Conservation (phyloP, 2,329 filamentous ascomycete species). For the Epichloe sibirici region DNA sequence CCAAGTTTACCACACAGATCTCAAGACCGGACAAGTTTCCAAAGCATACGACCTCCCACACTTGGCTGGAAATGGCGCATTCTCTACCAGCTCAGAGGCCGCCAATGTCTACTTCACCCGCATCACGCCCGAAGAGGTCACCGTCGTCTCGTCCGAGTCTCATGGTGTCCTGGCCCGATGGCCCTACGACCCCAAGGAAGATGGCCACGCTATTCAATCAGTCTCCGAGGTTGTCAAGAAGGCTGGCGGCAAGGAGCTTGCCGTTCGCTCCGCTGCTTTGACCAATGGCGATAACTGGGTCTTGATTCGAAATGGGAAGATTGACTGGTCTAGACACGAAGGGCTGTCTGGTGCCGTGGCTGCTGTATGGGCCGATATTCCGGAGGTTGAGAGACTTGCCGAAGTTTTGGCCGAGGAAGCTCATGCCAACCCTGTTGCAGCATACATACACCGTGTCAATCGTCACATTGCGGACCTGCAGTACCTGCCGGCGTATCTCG, state of each 20-base stretch:
- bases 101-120: slow-evolving; percentile 85
- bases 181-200: slow-evolving; percentile 38
- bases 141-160: slow-evolving; percentile 63
- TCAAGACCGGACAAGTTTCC: slow-evolving; percentile 54
- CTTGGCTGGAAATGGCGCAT: slow-evolving; percentile 56
- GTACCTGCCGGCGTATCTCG: slow-evolving; percentile 62
- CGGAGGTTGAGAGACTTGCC: slow-evolving; percentile 60
- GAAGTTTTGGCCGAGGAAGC: slow-evolving; percentile 77
- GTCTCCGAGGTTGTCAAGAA: slow-evolving; percentile 76
- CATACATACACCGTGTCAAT: slow-evolving; percentile 79
- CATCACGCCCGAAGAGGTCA: slow-evolving; percentile 61
- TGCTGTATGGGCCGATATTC: slow-evolving; percentile 69
- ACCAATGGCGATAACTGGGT: slow-evolving; percentile 64
- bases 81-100: slow-evolving; percentile 65
- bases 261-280: slow-evolving; percentile 64
- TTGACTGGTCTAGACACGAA: slow-evolving; percentile 72
- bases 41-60: slow-evolving; percentile 73
- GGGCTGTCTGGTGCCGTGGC: slow-evolving; percentile 68
- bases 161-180: slow-evolving; percentile 67
- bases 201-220: slow-evolving; percentile 46
- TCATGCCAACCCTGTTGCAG: slow-evolving; percentile 63
- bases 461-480: slow-evolving; percentile 72
- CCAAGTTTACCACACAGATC: slow-evolving; percentile 73
- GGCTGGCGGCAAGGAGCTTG: slow-evolving; percentile 49
- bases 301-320: slow-evolving; percentile 68